Base-by-base conservation (phyloP, 2,329 filamentous ascomycete species). In the Pseudopithomyces maydicus region DNA sequence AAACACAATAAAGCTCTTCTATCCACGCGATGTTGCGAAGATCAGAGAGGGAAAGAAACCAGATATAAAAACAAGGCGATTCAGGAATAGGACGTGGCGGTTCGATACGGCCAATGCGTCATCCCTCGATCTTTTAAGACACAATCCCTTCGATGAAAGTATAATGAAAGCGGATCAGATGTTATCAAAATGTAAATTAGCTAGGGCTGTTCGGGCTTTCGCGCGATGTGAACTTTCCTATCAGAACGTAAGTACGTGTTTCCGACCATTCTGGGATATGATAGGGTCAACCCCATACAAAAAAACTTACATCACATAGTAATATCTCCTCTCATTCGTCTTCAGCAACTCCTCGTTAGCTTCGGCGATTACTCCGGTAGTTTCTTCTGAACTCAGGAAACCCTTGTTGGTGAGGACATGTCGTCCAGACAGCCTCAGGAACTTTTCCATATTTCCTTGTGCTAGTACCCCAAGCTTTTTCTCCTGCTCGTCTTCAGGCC, bases 211-310 rank as follows among this genome's bases (percentile, higher is more conserved):
- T 17, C 38, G 6, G 38, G 47, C 26, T 50, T 50, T 12, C 47
- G 47, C 14, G 47, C 47, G 11, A 22, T 50, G 17, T 50, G 47
- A 20, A 50, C 47, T 41, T 50, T 50, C 35, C 47, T 50, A 15
- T 5, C 17, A 7, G 17, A 29, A 14, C 1, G 3, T 50, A 17
- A 49, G 46, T 33, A 23, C 6, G 4, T 50, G 44, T n/a, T 7
- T n/a, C n/a, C n/a, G n/a, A n/a, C n/a, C n/a, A n/a, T n/a, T n/a
- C n/a, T n/a, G n/a, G n/a, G n/a, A n/a, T 6, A 22, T 3, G 3
- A 26, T 3, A 23, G 6, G 17, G 15, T 23, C 8, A 49, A 49
- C 6, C 2, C 6, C 8, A 38, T 15, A n/a, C 17, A 49, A 49
- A 19, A 22, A 22, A 2, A 50, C 47, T 2, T 29, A 50, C 33